Conservation (phyloP, 352 stramenopile species). For the Globisporangium paddicum region DNA sequence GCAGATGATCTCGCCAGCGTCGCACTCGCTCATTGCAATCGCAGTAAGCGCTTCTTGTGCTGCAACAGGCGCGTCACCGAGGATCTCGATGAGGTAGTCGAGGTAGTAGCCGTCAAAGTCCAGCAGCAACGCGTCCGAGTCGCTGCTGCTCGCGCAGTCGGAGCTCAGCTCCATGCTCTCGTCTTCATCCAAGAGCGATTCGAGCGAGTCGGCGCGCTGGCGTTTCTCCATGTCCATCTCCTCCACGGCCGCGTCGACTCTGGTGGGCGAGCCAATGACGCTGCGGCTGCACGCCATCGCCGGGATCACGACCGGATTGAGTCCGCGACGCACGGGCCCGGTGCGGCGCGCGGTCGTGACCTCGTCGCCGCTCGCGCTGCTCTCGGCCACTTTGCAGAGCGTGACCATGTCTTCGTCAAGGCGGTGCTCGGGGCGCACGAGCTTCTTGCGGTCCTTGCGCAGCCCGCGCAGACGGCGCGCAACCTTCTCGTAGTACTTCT, state of each 20-base stretch:
- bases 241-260: slow-evolving; percentile 4
- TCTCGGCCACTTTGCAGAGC: slow-evolving; percentile 15
- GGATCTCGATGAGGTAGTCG: slow-evolving; percentile 13
- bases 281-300: background rate
- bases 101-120: slow-evolving; percentile 14
- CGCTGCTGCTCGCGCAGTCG: background rate
- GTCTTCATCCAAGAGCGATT: slow-evolving; percentile 1
- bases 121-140: slow-evolving; percentile 6
- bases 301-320: slow-evolving; percentile 2
- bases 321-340: slow-evolving; percentile 3
- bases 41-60: background rate
- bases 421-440: slow-evolving; percentile 13
- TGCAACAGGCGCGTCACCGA: background rate
- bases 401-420: slow-evolving; percentile 18
- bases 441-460: slow-evolving; percentile 13
- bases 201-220: slow-evolving; percentile 4
- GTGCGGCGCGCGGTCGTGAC: background rate
- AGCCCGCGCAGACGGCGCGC: too few relatives aligned
- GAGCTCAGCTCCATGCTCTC: slow-evolving; percentile 6
- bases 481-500: too few relatives aligned
- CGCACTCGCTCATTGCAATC: slow-evolving; percentile 2
- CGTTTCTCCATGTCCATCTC: background rate
- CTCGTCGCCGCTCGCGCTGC: background rate
- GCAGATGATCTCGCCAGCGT: slow-evolving; percentile 4
- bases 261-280: background rate